Base-by-base conservation (phyloP, 1,284 basidiomycete genomes). In the Apiotrichum sp. region DNA sequence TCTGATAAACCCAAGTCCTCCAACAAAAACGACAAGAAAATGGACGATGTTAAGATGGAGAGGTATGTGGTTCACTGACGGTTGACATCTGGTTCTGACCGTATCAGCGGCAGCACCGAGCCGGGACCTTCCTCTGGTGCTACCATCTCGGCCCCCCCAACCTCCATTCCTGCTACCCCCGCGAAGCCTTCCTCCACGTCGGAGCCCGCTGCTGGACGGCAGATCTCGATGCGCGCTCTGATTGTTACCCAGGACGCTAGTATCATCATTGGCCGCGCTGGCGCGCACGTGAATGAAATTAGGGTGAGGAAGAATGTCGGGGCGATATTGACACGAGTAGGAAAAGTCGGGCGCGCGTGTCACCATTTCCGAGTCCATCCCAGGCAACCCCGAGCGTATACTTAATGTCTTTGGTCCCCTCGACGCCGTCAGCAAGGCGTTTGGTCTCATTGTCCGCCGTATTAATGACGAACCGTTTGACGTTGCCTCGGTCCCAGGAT, bases 391-490 rank as follows among this genome's bases (percentile, higher is more conserved):
- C 11, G 96, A 99, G 78, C 86, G 96, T 52, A 98, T 99, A 65
- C 80, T 99, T 65, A 96, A 95, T 68, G 95, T 98, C 58, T 92
- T 87, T 65, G 96, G 96, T 7, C 87, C 93, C n/a, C 81, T 99
- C 46, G 96, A 99, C 69, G 95, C 96, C 13, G 96, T 98, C 39
- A 93, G 90, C 65, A 99, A 98, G 85, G 96, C 96, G 4, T 99
- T 98, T 75, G 96, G 96, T 58, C 84, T 99, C 57, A 96, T 99
- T 65, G 96, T 99, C 13, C 88, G 96, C 60, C 85, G 95, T 65
- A 98, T 99, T 78, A 99, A 98, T 74, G 96, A 98, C 74, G 96
- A 99, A 75, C 95, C 96, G 1, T 98, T 95, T 74, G 95, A 98
- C 71, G 87, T 91, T 53, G 89, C 96, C 9, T 98, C 96, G 33